A percentile compares a stretch with the other conserved stretches of the same genome.
Conservation (phyloP, 2,329 filamentous ascomycete genomes). For the Elsinoe ampelina region DNA sequence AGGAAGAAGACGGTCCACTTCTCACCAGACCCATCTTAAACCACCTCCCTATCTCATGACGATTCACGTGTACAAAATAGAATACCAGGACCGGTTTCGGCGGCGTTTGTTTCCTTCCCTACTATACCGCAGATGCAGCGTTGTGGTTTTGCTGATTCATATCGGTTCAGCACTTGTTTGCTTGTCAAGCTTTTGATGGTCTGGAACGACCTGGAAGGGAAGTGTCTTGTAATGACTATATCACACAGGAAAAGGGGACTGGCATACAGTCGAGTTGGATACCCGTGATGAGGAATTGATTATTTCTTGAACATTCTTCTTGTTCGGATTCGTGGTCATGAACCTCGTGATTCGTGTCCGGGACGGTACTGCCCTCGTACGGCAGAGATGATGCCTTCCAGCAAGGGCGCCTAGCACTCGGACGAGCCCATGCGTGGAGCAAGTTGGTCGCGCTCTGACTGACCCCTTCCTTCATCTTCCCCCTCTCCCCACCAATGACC, state of each 20-base stretch:
- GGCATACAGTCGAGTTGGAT: neutral
- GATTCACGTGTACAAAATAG: constrained; percentile 10
- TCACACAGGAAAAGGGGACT: neutral
- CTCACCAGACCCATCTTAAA: neutral
- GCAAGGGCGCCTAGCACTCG: neutral
- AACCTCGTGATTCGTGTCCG: neutral
- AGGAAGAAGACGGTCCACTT: neutral
- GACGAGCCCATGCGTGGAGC: too few species aligned
- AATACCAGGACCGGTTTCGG: neutral
- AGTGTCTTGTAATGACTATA: neutral
- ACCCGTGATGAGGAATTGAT: neutral
- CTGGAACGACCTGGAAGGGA: neutral
- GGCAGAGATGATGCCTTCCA: neutral
- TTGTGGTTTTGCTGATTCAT: neutral
- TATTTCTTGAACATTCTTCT: neutral
- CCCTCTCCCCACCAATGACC: too few species aligned
- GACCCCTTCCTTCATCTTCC: too few species aligned
- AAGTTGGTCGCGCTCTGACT: too few species aligned
- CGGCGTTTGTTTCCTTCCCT: too few species aligned
- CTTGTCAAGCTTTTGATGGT: neutral
- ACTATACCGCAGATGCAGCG: neutral
- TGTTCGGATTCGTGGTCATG: neutral
- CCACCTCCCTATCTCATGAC: neutral
- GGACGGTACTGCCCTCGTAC: too few species aligned
- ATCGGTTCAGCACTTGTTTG: neutral